These are phyloP conservation scores for Coprinellus micaceus DNA, from an alignment of 768 basidiomycete species.

Conservation along the genomic window DNA sequence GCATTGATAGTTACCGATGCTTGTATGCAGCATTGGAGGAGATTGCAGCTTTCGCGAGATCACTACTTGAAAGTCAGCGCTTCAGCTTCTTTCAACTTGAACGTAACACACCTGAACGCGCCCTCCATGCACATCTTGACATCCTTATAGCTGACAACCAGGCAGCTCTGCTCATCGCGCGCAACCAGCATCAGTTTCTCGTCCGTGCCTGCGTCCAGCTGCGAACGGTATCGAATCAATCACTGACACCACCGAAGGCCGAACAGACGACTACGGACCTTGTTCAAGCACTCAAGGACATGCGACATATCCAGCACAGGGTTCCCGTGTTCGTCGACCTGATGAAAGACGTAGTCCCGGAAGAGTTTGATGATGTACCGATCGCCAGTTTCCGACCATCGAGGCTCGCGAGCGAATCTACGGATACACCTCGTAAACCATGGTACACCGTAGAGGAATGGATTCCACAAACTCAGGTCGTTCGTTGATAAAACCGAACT, in stretches of 20 bases:
- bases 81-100: not conserved
- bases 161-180: conserved; percentile 92
- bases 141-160: conserved; percentile 91
- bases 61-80: conserved; percentile 30
- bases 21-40: conserved; percentile 9
- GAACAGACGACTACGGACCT: conserved; percentile 45
- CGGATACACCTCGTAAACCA: too few species aligned
- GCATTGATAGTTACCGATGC: conserved; percentile 6
- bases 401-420: conserved; percentile 90
- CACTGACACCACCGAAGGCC: not conserved
- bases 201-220: conserved; percentile 92
- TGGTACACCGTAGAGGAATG: not conserved
- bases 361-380: conserved; percentile 97
- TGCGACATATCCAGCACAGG: conserved; percentile 89
- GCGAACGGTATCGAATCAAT: not conserved
- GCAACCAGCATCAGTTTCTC: conserved; percentile 94
- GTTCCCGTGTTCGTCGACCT: conserved; percentile 85
- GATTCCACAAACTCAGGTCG: conserved; percentile 80
- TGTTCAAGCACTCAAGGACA: conserved; percentile 90
- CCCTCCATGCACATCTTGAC: conserved; percentile 81
- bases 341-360: conserved; percentile 97
- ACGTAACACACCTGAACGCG: conserved; percentile 67
- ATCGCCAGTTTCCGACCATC: conserved; percentile 99
- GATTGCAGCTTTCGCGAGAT: conserved; percentile 39
- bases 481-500: conserved; percentile 98